Evolutionary conservation across 1,284 basidiomycete species (phyloP).

Genomic region (Heimioporus retisporus): DNA sequence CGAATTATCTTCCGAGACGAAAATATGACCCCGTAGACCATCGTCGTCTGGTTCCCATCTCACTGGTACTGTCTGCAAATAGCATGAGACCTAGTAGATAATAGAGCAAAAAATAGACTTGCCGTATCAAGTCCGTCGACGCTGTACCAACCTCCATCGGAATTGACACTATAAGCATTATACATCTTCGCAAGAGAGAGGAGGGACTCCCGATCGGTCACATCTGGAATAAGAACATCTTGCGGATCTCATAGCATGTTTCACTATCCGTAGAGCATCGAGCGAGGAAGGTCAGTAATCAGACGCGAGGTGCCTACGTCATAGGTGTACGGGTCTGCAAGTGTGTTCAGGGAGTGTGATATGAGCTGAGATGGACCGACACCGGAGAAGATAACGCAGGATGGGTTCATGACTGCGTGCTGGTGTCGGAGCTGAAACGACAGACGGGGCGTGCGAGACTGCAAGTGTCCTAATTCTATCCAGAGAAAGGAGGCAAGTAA

Average conservation of each 20-base stretch:
- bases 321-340: slow-evolving; percentile 46
- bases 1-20: slow-evolving; percentile 82
- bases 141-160: slow-evolving; percentile 79
- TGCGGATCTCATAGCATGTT: slow-evolving; percentile 62
- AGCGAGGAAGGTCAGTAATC: slow-evolving; percentile 57
- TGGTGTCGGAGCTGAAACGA: slow-evolving; percentile 73
- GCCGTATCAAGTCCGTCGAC: slow-evolving; percentile 70
- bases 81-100: neutral
- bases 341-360: slow-evolving; percentile 32
- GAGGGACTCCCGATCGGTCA: slow-evolving; percentile 80
- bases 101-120: slow-evolving; percentile 40
- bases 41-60: slow-evolving; percentile 92
- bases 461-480: slow-evolving; percentile 9
- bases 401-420: slow-evolving; percentile 63
- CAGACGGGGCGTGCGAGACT: slow-evolving; percentile 41
- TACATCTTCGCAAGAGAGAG: slow-evolving; percentile 90
- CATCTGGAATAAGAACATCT: slow-evolving; percentile 70
- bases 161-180: slow-evolving; percentile 79
- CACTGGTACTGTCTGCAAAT: slow-evolving; percentile 70
- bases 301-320: slow-evolving; percentile 48
- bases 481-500: slow-evolving; percentile 37
- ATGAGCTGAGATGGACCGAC: slow-evolving; percentile 43
- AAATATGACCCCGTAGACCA: slow-evolving; percentile 92
- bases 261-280: slow-evolving; percentile 53
- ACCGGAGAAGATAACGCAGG: slow-evolving; percentile 67